phyloP scores from a whole-genome alignment of 176 grass and related monocot genomes.

The Ensete ventricosum region DNA sequence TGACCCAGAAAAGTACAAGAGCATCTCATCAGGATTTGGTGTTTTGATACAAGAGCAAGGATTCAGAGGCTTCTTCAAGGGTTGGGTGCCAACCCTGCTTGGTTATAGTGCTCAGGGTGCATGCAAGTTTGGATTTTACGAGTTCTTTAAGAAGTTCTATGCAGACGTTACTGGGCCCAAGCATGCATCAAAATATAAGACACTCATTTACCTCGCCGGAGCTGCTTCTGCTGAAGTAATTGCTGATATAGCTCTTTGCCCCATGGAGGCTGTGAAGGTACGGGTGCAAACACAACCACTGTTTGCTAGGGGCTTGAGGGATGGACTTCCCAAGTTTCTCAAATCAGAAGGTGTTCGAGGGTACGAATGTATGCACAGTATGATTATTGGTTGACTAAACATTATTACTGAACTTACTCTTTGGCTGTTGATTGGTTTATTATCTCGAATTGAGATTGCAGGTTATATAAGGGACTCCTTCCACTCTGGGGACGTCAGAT shows the following conservation, averaged over 20 bases:
- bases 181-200: slow-evolving; percentile 39
- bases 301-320: slow-evolving; percentile 54
- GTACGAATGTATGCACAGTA: slow-evolving; percentile 36
- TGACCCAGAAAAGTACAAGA: slow-evolving; percentile 74
- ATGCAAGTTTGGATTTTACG: slow-evolving; percentile 90
- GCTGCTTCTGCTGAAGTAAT: slow-evolving; percentile 75
- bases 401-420: background rate
- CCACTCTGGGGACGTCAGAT: slow-evolving; percentile 89
- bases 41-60: slow-evolving; percentile 71
- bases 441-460: slow-evolving; percentile 26
- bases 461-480: slow-evolving; percentile 83
- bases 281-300: slow-evolving; percentile 66
- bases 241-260: slow-evolving; percentile 75
- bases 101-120: slow-evolving; percentile 78
- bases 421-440: background rate
- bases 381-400: background rate
- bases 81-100: slow-evolving; percentile 78
- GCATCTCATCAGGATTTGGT: slow-evolving; percentile 37
- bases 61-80: slow-evolving; percentile 61
- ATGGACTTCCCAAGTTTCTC: slow-evolving; percentile 70
- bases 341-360: slow-evolving; percentile 70
- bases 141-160: slow-evolving; percentile 83
- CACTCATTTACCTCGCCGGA: slow-evolving; percentile 52
- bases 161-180: slow-evolving; percentile 49
- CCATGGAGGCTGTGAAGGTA: slow-evolving; percentile 90